A percentile compares a stretch with the other conserved stretches of the same genome.
phyloP scores from a whole-genome alignment of 2,329 filamentous ascomycete species.

The Alternaria longipes region DNA sequence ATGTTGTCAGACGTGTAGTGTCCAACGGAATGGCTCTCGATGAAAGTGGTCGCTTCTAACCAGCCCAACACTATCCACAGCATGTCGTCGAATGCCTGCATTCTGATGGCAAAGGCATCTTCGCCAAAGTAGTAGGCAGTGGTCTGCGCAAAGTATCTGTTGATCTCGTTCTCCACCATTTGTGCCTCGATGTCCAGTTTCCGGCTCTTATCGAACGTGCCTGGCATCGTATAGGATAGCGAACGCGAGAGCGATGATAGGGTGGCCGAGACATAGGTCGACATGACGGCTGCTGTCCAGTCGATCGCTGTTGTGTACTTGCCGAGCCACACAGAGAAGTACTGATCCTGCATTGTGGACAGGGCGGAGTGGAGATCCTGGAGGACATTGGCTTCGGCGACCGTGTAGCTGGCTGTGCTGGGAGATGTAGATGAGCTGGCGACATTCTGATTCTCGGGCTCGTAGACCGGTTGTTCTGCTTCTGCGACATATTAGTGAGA shows the following conservation, averaged over 20 bases:
- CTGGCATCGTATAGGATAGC: constrained; percentile 56
- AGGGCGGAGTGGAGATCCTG: constrained; percentile 64
- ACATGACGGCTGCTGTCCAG: constrained; percentile 89
- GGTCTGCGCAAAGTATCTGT: constrained; percentile 80
- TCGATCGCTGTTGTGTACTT: constrained; percentile 89
- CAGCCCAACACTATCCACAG: constrained; percentile 94
- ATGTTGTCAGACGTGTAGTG: constrained; percentile 60
- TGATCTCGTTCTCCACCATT: constrained; percentile 78
- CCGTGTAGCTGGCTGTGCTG: constrained; percentile 2
- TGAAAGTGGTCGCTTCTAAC: constrained; percentile 83
- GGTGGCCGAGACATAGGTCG: constrained; percentile 79
- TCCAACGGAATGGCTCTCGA: constrained; percentile 71
- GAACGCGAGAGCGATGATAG: constrained; percentile 75
- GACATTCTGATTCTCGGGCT: constrained; percentile 26
- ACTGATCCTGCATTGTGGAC: constrained; percentile 77
- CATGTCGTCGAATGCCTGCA: constrained; percentile 91
- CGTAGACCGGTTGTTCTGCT: constrained; percentile 17
- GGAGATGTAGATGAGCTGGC: not conserved
- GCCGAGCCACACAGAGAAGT: constrained; percentile 79
- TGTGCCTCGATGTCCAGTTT: constrained; percentile 52
- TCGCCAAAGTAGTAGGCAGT: constrained; percentile 87
- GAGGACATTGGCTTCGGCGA: constrained; percentile 30
- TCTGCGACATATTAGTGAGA: constrained; percentile 18
- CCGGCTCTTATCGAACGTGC: constrained; percentile 37
- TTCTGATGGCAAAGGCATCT: constrained; percentile 76